phyloP scores from a whole-genome alignment of 1,284 basidiomycete genomes.

The Lignosus rhinocerotis region DNA sequence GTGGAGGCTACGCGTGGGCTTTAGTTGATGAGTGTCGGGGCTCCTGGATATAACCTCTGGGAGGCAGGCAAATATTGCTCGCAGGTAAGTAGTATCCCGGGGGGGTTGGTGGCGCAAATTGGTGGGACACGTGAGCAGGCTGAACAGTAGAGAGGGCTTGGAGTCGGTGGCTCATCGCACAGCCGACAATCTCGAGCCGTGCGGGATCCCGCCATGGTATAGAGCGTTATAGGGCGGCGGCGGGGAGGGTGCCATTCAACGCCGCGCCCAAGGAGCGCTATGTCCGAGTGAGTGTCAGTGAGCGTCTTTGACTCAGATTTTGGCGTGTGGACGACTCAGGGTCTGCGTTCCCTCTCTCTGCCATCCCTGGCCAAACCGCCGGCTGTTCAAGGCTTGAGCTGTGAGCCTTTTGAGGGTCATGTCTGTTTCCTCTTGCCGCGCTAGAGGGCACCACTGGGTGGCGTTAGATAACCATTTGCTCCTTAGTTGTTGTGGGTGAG shows the following conservation, averaged over 20 bases:
- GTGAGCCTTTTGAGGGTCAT: too few species aligned
- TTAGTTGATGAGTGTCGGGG: not conserved
- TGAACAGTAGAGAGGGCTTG: not conserved
- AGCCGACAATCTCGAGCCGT: not conserved
- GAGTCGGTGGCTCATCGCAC: not conserved
- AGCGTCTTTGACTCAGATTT: conserved; percentile 14
- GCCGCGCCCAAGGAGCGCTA: not conserved
- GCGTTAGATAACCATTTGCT: too few species aligned
- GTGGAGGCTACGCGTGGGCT: conserved; percentile 1
- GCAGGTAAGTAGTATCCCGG: not conserved
- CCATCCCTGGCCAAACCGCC: conserved; percentile 4
- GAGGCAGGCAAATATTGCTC: not conserved
- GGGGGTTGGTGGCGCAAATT: conserved; percentile 6
- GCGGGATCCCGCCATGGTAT: not conserved
- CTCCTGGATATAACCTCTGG: conserved; percentile 3
- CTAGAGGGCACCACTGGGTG: too few species aligned
- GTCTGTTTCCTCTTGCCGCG: too few species aligned
- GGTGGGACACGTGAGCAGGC: not conserved
- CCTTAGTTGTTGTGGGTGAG: too few species aligned
- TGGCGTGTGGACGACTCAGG: conserved; percentile 14
- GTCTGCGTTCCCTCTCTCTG: conserved; percentile 11
- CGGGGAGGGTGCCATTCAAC: not conserved
- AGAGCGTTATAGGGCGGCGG: too few species aligned
- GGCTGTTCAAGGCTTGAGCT: not conserved
- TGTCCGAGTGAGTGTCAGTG: not conserved